phyloP scores from a whole-genome alignment of 352 stramenopile genomes.

The Globisporangium apiculatum region DNA sequence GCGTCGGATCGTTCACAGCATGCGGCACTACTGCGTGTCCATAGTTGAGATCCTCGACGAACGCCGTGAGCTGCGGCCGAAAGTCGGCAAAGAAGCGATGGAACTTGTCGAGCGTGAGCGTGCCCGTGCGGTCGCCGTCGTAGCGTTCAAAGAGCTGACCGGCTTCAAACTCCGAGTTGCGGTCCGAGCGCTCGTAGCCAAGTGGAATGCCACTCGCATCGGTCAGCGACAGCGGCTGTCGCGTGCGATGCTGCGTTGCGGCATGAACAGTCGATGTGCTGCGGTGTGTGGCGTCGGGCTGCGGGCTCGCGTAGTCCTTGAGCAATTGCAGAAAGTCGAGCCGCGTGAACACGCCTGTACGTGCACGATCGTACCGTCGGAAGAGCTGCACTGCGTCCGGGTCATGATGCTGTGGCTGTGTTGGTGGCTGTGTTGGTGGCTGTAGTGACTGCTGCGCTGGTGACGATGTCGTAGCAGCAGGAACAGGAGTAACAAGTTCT shows the following conservation, averaged over 20 bases:
- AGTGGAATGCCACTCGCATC: slow-evolving; percentile 59
- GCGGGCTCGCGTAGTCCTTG: slow-evolving; percentile 45
- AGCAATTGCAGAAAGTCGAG: slow-evolving; percentile 68
- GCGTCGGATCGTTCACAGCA: too few species aligned
- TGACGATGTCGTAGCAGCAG: slow-evolving; percentile 1
- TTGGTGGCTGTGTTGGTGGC: slow-evolving; percentile 10
- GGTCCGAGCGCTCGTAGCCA: slow-evolving; percentile 58
- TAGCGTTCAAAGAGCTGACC: slow-evolving; percentile 81
- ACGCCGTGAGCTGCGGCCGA: slow-evolving; percentile 45
- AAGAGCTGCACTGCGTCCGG: slow-evolving; percentile 79
- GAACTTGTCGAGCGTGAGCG: slow-evolving; percentile 60
- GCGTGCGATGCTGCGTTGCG: neutral
- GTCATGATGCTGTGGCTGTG: slow-evolving; percentile 17
- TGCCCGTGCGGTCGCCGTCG: slow-evolving; percentile 46
- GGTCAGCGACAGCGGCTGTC: slow-evolving; percentile 49
- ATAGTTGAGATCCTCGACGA: slow-evolving; percentile 22
- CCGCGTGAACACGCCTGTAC: slow-evolving; percentile 44
- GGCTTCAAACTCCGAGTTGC: slow-evolving; percentile 81
- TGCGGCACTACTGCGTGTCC: neutral
- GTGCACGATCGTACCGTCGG: slow-evolving; percentile 56
- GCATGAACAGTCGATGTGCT: neutral
- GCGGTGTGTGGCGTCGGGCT: neutral
- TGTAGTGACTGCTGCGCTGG: slow-evolving; percentile 25
- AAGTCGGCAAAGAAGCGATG: slow-evolving; percentile 72
- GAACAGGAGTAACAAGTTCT: neutral